These are phyloP conservation scores for Atkinsonella hypoxylon DNA, from an alignment of 2,329 filamentous ascomycete genomes.

Conservation along the genomic window DNA sequence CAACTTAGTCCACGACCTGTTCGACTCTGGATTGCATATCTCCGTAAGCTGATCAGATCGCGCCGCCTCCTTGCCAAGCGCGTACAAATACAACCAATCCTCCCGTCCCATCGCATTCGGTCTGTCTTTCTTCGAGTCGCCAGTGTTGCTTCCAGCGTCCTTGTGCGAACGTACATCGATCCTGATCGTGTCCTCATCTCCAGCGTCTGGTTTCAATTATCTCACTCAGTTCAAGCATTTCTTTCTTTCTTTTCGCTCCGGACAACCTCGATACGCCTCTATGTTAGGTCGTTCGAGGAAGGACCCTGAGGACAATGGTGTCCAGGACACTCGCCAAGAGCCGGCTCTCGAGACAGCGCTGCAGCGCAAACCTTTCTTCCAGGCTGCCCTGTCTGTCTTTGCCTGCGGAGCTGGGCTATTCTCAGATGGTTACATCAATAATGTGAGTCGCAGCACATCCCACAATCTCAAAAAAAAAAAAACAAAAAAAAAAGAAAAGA, in stretches of 20 bases:
- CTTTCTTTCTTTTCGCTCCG: background rate
- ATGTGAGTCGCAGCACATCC: constrained; percentile 33
- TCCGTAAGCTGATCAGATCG: no score
- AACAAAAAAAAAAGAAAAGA: background rate
- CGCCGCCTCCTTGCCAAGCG: no score
- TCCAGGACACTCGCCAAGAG: constrained; percentile 1
- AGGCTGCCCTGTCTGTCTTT: constrained; percentile 51
- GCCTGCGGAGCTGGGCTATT: constrained; percentile 86
- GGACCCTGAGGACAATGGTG: background rate
- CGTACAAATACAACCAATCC: no score
- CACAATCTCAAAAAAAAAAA: background rate
- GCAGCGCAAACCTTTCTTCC: constrained; percentile 11
- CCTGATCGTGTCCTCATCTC: no score
- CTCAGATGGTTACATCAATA: constrained; percentile 86
- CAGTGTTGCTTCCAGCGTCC: no score
- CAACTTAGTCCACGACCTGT: no score
- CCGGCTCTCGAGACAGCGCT: constrained; percentile 5
- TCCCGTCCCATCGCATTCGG: no score
- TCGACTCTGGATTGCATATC: no score
- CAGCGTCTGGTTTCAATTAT: no score
- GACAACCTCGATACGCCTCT: background rate
- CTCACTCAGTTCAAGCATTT: background rate
- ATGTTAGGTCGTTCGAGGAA: background rate
- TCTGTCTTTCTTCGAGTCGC: no score
- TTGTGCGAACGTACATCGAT: no score